Conservation (phyloP, 257 asterid species). For the Cynanchum wilfordii region DNA sequence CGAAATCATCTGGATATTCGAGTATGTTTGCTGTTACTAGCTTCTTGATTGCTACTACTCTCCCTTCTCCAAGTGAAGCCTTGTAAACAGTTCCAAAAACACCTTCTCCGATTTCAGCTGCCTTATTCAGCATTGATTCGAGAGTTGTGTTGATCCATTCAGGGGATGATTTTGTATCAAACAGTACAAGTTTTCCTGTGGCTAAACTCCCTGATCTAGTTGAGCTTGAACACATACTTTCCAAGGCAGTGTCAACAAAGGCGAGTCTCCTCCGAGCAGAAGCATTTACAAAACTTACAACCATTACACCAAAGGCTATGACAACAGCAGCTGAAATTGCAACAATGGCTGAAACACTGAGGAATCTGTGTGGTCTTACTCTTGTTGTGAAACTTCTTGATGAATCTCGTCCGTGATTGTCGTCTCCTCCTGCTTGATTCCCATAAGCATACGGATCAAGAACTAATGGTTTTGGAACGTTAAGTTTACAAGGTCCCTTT, state of each 20-base stretch:
- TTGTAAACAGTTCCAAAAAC: conserved; percentile 77
- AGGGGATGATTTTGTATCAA: conserved; percentile 52
- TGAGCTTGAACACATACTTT: conserved; percentile 90
- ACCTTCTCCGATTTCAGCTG: conserved; percentile 75
- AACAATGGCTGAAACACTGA: conserved; percentile 71
- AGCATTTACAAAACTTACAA: conserved; percentile 62
- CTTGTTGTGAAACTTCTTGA: conserved; percentile 15
- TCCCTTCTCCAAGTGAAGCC: conserved; percentile 47
- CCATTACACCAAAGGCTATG: conserved; percentile 66
- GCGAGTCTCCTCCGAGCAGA: conserved; percentile 55
- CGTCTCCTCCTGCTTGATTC: conserved; percentile 34
- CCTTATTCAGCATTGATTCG: conserved; percentile 55
- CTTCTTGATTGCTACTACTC: conserved; percentile 62
- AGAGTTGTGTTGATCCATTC: conserved; percentile 39
- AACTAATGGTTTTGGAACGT: conserved; percentile 87
- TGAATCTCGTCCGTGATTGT: conserved; percentile 15
- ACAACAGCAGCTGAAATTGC: conserved; percentile 77
- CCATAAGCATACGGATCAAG: conserved; percentile 82
- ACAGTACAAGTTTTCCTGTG: conserved; percentile 58
- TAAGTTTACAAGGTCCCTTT: conserved; percentile 70
- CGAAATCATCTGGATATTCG: conserved; percentile 73
- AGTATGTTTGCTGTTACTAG: conserved; percentile 53
- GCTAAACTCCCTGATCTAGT: conserved; percentile 49
- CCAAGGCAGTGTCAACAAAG: conserved; percentile 59
- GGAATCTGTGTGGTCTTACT: conserved; percentile 46